These are phyloP conservation scores for Ehretia macrophylla DNA, from an alignment of 257 asterid genomes.

Conservation along the genomic window DNA sequence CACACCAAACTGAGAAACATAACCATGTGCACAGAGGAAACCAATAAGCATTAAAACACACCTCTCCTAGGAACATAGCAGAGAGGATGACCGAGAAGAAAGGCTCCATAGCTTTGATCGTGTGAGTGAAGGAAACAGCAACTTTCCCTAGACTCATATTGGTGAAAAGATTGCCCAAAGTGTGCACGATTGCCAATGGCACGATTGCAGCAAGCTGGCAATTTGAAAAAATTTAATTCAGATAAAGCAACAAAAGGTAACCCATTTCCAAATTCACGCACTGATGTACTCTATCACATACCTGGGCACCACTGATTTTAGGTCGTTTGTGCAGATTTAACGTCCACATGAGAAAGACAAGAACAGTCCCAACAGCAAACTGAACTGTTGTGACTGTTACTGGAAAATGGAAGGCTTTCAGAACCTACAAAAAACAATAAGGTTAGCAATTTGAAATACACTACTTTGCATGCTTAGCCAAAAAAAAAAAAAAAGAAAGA, in stretches of 20 bases:
- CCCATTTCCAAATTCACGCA: neutral
- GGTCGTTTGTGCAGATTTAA: constrained; percentile 82
- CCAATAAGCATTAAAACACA: constrained; percentile 9
- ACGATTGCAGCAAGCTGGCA: constrained; percentile 74
- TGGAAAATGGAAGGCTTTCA: constrained; percentile 78
- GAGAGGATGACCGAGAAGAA: constrained; percentile 89
- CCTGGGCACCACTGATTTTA: constrained; percentile 86
- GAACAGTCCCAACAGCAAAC: constrained; percentile 79
- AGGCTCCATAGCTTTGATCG: constrained; percentile 92
- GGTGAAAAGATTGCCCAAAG: constrained; percentile 88
- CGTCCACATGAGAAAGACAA: constrained; percentile 76
- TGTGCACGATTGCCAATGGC: constrained; percentile 82
- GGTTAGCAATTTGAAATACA: neutral
- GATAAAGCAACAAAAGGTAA: neutral
- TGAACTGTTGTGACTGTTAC: constrained; percentile 77
- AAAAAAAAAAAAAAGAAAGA: neutral
- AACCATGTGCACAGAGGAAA: neutral
- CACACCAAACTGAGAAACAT: neutral
- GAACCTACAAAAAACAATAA: constrained; percentile 41
- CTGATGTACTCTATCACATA: constrained; percentile 20
- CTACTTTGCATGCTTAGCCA: neutral
- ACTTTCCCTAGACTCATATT: constrained; percentile 95
- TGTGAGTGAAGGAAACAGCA: constrained; percentile 90
- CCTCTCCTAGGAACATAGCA: constrained; percentile 84
- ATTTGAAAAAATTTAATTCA: neutral